Conservation (phyloP, 306 rosid species). For the Gynostemma pentaphyllum region DNA sequence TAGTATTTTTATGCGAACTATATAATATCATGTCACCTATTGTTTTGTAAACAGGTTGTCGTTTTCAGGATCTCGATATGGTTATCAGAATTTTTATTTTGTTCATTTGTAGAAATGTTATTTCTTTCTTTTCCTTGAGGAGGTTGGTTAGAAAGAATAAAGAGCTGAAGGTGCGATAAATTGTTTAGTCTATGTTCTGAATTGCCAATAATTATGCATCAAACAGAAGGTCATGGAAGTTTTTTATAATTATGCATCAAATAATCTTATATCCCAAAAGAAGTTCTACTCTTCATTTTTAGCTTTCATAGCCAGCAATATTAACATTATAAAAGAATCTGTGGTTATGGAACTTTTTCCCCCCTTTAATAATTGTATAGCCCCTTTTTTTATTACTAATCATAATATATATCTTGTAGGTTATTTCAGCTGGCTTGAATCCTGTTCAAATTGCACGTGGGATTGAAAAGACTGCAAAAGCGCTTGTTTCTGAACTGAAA, state of each 20-base stretch:
- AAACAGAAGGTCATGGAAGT: too few relatives aligned
- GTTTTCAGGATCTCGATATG: too few relatives aligned
- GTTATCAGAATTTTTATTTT: too few relatives aligned
- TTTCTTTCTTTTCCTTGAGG: too few relatives aligned
- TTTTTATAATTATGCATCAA: too few relatives aligned
- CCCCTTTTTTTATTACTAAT: neutral
- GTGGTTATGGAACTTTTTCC: neutral
- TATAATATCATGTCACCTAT: neutral
- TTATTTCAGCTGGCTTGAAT: constrained; percentile 81
- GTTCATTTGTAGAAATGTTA: too few relatives aligned
- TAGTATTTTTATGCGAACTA: neutral
- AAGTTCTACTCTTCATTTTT: neutral
- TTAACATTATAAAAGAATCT: neutral
- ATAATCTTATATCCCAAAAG: too few relatives aligned
- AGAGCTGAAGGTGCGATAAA: too few relatives aligned
- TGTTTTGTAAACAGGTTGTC: neutral
- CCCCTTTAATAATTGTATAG: neutral
- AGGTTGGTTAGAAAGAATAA: too few relatives aligned
- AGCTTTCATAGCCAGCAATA: neutral
- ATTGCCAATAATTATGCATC: too few relatives aligned
- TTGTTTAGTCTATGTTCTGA: too few relatives aligned
- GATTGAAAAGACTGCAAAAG: constrained; percentile 69
- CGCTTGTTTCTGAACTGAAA: constrained; percentile 71
- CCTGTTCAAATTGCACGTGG: constrained; percentile 89
- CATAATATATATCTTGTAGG: constrained; percentile 28